A percentile compares a stretch with the other conserved stretches of the same genome.
These are phyloP conservation scores for Mycena polygramma DNA, from an alignment of 768 basidiomycete species.

Conservation along the genomic window DNA sequence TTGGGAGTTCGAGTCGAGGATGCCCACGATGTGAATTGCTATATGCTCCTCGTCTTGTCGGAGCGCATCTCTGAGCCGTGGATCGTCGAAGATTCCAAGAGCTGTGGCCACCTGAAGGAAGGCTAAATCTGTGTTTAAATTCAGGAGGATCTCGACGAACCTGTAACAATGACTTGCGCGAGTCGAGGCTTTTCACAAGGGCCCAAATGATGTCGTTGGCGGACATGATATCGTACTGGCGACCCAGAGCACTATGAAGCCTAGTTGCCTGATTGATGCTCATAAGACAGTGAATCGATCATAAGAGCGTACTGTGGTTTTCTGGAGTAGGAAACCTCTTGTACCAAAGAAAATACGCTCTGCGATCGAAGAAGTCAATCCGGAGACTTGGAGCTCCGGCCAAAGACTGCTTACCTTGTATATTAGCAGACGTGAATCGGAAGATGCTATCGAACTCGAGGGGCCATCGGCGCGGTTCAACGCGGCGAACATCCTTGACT, in stretches of 20 bases:
- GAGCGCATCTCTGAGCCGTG: constrained; percentile 3
- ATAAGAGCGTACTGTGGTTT: neutral
- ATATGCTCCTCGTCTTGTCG: constrained; percentile 26
- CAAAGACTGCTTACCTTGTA: neutral
- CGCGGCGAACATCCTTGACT: no score
- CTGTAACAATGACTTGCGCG: constrained; percentile 15
- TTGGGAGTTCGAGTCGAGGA: constrained; percentile 8
- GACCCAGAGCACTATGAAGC: neutral
- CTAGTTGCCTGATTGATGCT: neutral
- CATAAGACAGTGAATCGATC: neutral
- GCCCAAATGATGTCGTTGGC: constrained; percentile 1
- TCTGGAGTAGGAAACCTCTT: neutral
- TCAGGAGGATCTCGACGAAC: neutral
- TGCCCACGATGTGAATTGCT: neutral
- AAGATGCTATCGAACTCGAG: neutral
- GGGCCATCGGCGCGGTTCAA: neutral
- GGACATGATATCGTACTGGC: constrained; percentile 1
- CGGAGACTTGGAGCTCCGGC: neutral
- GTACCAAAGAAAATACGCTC: constrained; percentile 9
- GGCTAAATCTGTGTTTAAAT: neutral
- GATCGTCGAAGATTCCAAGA: neutral
- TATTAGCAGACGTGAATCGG: neutral
- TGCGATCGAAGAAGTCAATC: neutral
- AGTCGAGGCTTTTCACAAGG: constrained; percentile 13
- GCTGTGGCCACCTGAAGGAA: constrained; percentile 3